These are phyloP conservation scores for Tylopilus subfusipes DNA, from an alignment of 768 basidiomycete genomes.

Conservation along the genomic window DNA sequence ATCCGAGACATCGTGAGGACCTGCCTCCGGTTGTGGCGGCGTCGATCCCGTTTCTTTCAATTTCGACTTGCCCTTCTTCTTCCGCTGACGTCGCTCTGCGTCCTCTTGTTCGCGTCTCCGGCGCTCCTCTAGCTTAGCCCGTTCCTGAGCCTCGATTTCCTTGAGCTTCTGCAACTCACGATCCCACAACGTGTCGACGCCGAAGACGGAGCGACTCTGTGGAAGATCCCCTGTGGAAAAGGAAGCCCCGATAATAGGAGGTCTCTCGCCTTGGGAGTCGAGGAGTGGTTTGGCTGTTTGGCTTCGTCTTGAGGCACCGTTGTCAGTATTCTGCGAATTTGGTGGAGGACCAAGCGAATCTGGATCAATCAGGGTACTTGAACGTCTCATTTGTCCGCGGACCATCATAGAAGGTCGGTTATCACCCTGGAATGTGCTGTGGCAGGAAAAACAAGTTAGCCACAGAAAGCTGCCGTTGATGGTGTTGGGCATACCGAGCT, in stretches of 20 bases:
- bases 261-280: conserved; percentile 48
- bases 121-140: conserved; percentile 50
- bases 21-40: conserved; percentile 27
- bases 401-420: conserved; percentile 93
- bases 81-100: conserved; percentile 35
- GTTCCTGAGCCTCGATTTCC: conserved; percentile 70
- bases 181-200: conserved; percentile 92
- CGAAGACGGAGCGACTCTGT: conserved; percentile 79
- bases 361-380: conserved; percentile 75
- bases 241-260: conserved; percentile 29
- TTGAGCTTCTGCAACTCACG: conserved; percentile 78
- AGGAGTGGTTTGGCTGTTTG: conserved; percentile 67
- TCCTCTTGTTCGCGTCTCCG: conserved; percentile 45
- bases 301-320: conserved; percentile 45
- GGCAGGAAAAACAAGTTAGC: conserved; percentile 7
- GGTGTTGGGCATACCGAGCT: conserved; percentile 59
- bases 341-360: conserved; percentile 52
- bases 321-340: conserved; percentile 41
- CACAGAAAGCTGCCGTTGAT: background rate
- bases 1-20: conserved; percentile 30
- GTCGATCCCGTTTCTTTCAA: conserved; percentile 40
- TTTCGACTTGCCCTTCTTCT: conserved; percentile 45
- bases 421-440: conserved; percentile 84
- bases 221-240: conserved; percentile 34
- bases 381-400: conserved; percentile 49